phyloP scores from a whole-genome alignment of 83 land plant genomes.

The Larix sibirica region DNA sequence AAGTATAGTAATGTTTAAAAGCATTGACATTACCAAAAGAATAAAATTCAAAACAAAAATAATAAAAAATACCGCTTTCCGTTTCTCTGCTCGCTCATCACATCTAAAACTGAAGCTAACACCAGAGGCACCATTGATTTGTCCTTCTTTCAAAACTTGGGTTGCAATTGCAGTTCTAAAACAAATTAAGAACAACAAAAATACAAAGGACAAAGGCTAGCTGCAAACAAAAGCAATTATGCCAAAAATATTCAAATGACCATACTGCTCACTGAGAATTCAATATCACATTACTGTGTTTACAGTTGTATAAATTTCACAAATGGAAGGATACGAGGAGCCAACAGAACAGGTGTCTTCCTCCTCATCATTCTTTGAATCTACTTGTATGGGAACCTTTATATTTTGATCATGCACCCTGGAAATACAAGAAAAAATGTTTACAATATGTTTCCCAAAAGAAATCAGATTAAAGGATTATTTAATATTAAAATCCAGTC shows the following conservation, averaged over 20 bases:
- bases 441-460: background rate
- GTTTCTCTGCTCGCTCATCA: slow-evolving; percentile 75
- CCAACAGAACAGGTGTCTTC: slow-evolving; percentile 21
- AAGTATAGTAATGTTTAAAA: background rate
- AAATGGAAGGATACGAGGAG: slow-evolving; percentile 27
- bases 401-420: slow-evolving; percentile 31
- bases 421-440: background rate
- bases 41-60: background rate
- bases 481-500: background rate
- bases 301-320: background rate
- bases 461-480: background rate
- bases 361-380: slow-evolving; percentile 13
- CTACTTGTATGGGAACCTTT: slow-evolving; percentile 25
- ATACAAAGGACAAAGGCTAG: background rate
- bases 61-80: slow-evolving; percentile 61
- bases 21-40: background rate
- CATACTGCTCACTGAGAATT: background rate
- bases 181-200: slow-evolving; percentile 9
- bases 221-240: background rate
- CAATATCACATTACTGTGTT: background rate
- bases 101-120: slow-evolving; percentile 31
- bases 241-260: too few relatives aligned
- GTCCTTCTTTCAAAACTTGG: background rate
- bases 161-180: slow-evolving; percentile 5
- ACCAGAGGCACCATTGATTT: background rate